Evolutionary conservation across 2,329 filamentous ascomycete genomes (phyloP), one percentile per base, ranked within the genome.

Genomic region (Cordyceps cateniannulata): DNA sequence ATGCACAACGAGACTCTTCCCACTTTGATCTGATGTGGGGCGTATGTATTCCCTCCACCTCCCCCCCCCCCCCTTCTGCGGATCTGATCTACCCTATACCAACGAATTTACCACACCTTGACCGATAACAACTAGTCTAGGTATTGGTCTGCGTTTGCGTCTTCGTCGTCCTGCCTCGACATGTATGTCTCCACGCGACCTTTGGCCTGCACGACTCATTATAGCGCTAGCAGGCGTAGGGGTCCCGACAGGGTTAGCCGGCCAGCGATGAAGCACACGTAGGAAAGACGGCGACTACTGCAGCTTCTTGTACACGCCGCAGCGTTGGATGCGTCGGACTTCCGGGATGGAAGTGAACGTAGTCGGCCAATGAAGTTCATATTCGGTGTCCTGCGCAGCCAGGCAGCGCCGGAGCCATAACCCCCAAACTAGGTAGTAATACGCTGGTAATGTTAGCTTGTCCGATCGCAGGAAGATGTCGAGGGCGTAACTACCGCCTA

Each of bases 341-440:
- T 79, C 75, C 1, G 81, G 81, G 38, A 83, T 70, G 1, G 76
- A 83, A 7, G 78, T 81, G 66, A 85, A 79, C 16, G 84, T 65
- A 25, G 81, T 83, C 1, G 86, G 83, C 90, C 91, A 96, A 56
- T 82, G 68, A 60, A 95, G 75, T 66, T 82, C 79, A 69, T 86
- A 95, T 69, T 92, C 84, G 47, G 89, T 83, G 68, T 91, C 88
- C 50, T 81, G 81, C 3, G 85, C 84, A 63, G 92, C 90, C 54
- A 95, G 76, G 67, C 89, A 91, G 64, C 88, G 86, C 45, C 90
- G 84, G 20, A 95, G 79, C 87, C 90, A 93, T 27, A 93, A 85
- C 3, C 90, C 88, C 90, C 91, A 96, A 16, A 85, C 78, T 66
- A 96, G 91, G 70, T 93, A 91, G 69, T 88, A 89, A 72, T 96